Evolutionary conservation across 306 rosid species (phyloP), one percentile per base, ranked within the genome.

Genomic region (Sicyos edulis): DNA sequence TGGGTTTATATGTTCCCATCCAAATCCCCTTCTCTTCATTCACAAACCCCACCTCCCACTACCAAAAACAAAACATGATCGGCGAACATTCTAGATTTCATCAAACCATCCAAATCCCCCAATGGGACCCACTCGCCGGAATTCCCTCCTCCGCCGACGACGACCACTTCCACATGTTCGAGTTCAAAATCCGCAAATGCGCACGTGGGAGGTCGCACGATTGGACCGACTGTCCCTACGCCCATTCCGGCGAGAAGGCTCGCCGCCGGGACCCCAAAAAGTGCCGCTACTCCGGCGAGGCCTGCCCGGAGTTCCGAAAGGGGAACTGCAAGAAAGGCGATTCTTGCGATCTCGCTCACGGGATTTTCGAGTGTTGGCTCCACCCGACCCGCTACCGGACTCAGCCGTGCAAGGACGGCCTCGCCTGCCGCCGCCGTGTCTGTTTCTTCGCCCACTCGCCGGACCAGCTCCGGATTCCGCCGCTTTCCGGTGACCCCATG

Each of bases 361-460:
- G 98, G 40, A 95, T 92, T 2, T 92, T 92, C 17, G 98, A 92
- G 79, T 87, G 96, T 71, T 92, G 98, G 98, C 93, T 92, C 4
- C 98, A 92, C 56, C 98, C 98, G 3, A 77, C 89, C 19, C 93
- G 98, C 4, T 92, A 92, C 75, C 58, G 96, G 56, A 92, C 98
- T 10, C 96, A 90, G 70, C 89, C 89, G 1, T 92, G 98, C 70
- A 92, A 92, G 64, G 98, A 92, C 63, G 89, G 96, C 3, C 71
- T 82, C 1, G 26, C 42, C 26, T 92, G 98, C 44, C 85, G 89
- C 60, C 84, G 98, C 4, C 81, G 89, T 8, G 96, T 92, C 1
- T 92, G 98, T 17, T 92, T 92, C 77, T 92, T 92, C 37, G 98
- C 98, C 16, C 98, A 92, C 82, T 80, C 90, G 5, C 56, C 80